Base-by-base conservation (phyloP, 108 stramenopile genomes). In the Nitzschia sp. region DNA sequence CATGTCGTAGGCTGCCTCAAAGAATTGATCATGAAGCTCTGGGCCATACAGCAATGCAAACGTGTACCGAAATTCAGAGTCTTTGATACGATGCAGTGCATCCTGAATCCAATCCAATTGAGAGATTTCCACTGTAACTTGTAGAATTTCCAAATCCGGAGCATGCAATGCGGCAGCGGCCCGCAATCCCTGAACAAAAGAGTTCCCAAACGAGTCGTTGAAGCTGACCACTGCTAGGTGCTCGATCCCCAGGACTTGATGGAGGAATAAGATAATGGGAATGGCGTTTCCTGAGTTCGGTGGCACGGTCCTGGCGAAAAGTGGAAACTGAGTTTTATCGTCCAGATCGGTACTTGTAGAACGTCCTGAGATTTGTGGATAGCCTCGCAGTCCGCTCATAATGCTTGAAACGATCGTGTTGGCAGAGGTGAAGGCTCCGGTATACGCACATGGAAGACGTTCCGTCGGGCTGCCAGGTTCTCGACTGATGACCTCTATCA, bases 121-220 rank as follows among this genome's bases (percentile, higher is more conserved):
- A 19, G 22, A 17, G 17, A 44, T 55, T 19, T 48, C 62, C 29
- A 68, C 52, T 3, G 67, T 15, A 22, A 53, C 29, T 12, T 52
- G 67, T 5, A 20, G 51, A 38, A 80, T 72, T 34, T 62, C 34
- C 64, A 82, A 51, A 42, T 68, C 56, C 17, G 82, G 82, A 51
- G 71, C 65, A 34, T 42, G 19, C 34, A 26, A 21, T 37, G 41
- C 38, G 10, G 71, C 75, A 40, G 70, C 75, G 17, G 6, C 3
- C 9, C 46, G 71, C 15, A 83, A 41, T 14, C 80, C 82, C 2
- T 53, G 21, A 9, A 71, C 80, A 58, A 74, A 83, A 3, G 77
- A 53, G 40, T 78, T 80, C 9, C 85, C 85, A 63, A 71, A 83
- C 2, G 80, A 20, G 41, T 86, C 80, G 39, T 83, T 76, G 20